Evolutionary conservation across 2,329 filamentous ascomycete genomes (phyloP).

Genomic region (Gaeumannomyces sp.): DNA sequence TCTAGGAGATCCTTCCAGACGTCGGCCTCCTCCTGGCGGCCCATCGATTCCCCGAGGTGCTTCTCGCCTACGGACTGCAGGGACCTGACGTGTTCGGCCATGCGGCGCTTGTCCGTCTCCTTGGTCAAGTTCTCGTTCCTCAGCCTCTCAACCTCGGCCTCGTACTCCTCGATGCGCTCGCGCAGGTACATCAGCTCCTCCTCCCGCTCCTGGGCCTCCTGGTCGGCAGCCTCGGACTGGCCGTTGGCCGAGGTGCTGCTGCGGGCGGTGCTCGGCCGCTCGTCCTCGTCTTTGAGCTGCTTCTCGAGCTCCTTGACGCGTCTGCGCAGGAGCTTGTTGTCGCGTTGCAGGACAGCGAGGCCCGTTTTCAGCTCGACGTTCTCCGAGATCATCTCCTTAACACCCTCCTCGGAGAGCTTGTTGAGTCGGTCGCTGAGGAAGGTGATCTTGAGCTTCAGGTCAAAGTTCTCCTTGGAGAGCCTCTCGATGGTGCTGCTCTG

Average conservation of each 20-base stretch:
- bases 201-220: constrained; percentile 63
- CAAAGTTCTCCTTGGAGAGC: constrained; percentile 96
- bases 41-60: constrained; percentile 33
- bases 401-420: constrained; percentile 88
- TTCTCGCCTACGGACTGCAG: constrained; percentile 54
- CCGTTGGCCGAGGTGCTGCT: constrained; percentile 53
- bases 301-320: constrained; percentile 84
- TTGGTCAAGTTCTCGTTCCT: constrained; percentile 69
- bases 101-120: constrained; percentile 78
- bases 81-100: constrained; percentile 69
- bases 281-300: constrained; percentile 61
- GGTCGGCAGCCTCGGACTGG: constrained; percentile 48
- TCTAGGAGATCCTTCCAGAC: constrained; percentile 95
- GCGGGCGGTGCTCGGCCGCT: constrained; percentile 53
- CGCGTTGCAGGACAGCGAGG: constrained; percentile 80
- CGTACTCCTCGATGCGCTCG: constrained; percentile 79
- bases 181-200: constrained; percentile 81
- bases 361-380: constrained; percentile 94
- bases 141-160: constrained; percentile 76
- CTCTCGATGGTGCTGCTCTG: constrained; percentile 96
- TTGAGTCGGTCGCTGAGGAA: constrained; percentile 91
- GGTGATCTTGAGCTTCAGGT: constrained; percentile 94
- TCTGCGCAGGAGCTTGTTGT: constrained; percentile 76
- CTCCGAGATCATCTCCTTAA: constrained; percentile 97
- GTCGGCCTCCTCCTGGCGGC: constrained; percentile 60